Conservation (phyloP, 345 rosid genomes). For the Trapa incisa region DNA sequence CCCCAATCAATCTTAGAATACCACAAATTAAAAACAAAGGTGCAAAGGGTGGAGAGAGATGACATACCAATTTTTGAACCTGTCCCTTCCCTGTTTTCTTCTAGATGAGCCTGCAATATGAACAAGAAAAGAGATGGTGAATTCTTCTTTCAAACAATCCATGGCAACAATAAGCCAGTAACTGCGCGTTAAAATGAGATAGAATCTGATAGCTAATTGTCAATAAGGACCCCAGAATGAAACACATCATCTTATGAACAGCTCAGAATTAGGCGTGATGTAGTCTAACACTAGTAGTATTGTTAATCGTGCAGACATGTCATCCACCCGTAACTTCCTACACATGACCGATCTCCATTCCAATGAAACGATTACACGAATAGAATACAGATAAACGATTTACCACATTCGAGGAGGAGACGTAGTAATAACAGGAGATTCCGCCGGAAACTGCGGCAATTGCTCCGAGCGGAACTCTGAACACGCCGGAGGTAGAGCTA, state of each 20-base stretch:
- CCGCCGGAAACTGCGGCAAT: slow-evolving; percentile 81
- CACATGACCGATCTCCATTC: background rate
- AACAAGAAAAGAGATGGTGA: slow-evolving; percentile 6
- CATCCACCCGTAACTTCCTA: background rate
- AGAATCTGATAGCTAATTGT: background rate
- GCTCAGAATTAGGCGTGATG: too few relatives aligned
- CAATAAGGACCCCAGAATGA: too few relatives aligned
- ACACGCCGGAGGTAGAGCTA: slow-evolving; percentile 25
- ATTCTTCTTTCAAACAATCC: background rate
- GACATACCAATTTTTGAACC: slow-evolving; percentile 53
- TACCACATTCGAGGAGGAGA: slow-evolving; percentile 54
- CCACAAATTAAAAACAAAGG: background rate
- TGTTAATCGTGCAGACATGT: too few relatives aligned
- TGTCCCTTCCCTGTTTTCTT: slow-evolving; percentile 42
- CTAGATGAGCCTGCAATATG: slow-evolving; percentile 52
- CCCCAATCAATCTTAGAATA: too few relatives aligned
- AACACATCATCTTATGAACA: too few relatives aligned
- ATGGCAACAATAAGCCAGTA: background rate
- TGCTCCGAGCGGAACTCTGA: slow-evolving; percentile 49
- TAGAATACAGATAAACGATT: slow-evolving; percentile 8
- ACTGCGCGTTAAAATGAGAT: background rate
- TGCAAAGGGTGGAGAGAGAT: slow-evolving; percentile 2
- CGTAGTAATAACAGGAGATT: slow-evolving; percentile 45
- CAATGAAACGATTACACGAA: slow-evolving; percentile 2
- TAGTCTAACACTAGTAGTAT: too few relatives aligned